A percentile compares a stretch with the other conserved stretches of the same genome.
These are phyloP conservation scores for Moesziomyces parantarcticus DNA, from an alignment of 1,284 basidiomycete genomes.

Conservation along the genomic window DNA sequence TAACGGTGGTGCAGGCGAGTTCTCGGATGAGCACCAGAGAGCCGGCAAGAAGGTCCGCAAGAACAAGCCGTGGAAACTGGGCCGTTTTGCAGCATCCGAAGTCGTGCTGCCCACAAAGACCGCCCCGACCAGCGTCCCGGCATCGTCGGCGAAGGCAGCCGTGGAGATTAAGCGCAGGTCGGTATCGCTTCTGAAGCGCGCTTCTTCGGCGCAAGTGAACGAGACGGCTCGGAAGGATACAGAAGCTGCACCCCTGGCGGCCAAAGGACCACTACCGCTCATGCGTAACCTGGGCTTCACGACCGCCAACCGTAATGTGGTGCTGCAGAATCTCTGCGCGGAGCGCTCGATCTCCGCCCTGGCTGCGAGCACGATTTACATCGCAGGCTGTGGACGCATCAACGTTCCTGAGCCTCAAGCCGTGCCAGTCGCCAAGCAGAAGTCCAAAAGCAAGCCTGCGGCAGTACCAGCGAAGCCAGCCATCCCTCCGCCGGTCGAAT, in stretches of 20 bases:
- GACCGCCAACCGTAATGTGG: slow-evolving; percentile 37
- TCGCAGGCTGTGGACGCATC: slow-evolving; percentile 28
- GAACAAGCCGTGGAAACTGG: slow-evolving; percentile 41
- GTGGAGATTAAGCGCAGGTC: slow-evolving; percentile 17
- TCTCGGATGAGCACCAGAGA: slow-evolving; percentile 30
- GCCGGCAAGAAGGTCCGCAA: slow-evolving; percentile 17
- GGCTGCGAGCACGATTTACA: slow-evolving; percentile 30
- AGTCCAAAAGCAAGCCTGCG: background rate
- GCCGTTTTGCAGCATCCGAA: slow-evolving; percentile 39
- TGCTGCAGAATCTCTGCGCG: slow-evolving; percentile 35
- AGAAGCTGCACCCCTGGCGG: slow-evolving; percentile 3
- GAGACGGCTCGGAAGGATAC: slow-evolving; percentile 5
- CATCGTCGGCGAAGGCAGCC: background rate
- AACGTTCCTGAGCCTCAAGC: slow-evolving; percentile 17
- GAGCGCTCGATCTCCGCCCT: slow-evolving; percentile 30
- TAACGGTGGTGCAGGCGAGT: slow-evolving; percentile 40
- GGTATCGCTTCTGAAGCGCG: slow-evolving; percentile 21
- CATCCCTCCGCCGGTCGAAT: background rate
- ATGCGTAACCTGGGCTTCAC: slow-evolving; percentile 48
- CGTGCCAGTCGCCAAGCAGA: slow-evolving; percentile 1
- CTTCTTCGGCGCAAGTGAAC: slow-evolving; percentile 24
- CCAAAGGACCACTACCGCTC: slow-evolving; percentile 5
- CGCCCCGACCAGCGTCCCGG: background rate
- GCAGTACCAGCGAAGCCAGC: slow-evolving; percentile 2
- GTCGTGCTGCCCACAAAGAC: slow-evolving; percentile 22